These are phyloP conservation scores for Butyriboletus loyo DNA, from an alignment of 768 basidiomycete species.

Conservation along the genomic window DNA sequence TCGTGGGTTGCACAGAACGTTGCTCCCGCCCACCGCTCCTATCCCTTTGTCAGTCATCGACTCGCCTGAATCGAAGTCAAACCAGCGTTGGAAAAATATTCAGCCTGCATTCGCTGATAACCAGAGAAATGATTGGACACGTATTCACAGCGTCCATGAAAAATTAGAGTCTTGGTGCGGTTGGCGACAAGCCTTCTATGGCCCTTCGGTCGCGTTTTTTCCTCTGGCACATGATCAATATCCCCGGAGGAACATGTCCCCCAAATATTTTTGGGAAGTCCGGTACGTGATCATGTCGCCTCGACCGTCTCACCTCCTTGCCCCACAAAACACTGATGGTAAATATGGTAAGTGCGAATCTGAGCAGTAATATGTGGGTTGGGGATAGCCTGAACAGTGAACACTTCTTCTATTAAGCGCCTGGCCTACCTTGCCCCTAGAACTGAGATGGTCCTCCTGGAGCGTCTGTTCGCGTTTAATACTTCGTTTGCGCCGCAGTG, in stretches of 20 bases:
- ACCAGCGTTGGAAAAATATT: background rate
- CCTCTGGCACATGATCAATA: background rate
- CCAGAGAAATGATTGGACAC: background rate
- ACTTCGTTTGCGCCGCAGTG: background rate
- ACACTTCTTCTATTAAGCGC: background rate
- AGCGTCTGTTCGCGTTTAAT: background rate
- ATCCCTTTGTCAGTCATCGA: background rate
- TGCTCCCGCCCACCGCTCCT: background rate
- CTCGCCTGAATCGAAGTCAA: background rate
- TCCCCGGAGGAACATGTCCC: constrained; percentile 4
- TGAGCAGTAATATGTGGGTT: background rate
- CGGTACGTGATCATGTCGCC: constrained; percentile 6
- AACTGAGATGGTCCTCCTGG: constrained; percentile 3
- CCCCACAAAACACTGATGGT: background rate
- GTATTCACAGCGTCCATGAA: background rate
- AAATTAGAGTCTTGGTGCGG: background rate
- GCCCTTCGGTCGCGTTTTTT: background rate
- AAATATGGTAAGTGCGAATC: constrained; percentile 2
- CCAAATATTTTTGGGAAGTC: background rate
- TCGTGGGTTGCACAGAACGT: constrained; percentile 12
- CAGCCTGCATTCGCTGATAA: background rate
- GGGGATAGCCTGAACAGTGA: background rate
- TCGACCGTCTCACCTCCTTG: background rate
- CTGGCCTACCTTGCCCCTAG: background rate
- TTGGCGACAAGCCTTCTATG: background rate